phyloP scores from a whole-genome alignment of 257 asterid species.

The Gentiana macrophylla region DNA sequence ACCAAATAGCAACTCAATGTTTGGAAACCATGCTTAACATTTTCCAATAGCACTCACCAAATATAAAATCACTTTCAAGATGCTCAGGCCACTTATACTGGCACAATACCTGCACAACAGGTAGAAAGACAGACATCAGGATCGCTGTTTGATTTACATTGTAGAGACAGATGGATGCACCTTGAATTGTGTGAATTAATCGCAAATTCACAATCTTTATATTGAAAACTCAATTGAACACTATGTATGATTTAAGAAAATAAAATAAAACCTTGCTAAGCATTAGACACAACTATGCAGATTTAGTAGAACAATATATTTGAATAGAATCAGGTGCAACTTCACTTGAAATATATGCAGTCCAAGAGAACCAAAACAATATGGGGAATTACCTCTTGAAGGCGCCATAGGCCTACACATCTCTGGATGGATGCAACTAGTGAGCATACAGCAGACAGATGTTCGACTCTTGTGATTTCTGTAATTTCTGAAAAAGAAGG shows the following conservation, averaged over 20 bases:
- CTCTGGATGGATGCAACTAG: constrained; percentile 72
- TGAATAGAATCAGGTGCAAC: too few relatives aligned
- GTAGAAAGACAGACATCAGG: constrained; percentile 2
- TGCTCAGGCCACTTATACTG: constrained; percentile 89
- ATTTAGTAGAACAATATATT: too few relatives aligned
- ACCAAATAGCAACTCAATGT: too few relatives aligned
- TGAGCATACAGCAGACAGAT: constrained; percentile 55
- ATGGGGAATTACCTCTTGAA: constrained; percentile 53
- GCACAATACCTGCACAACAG: constrained; percentile 49
- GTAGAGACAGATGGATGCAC: too few relatives aligned
- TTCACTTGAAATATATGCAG: too few relatives aligned
- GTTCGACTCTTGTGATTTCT: constrained; percentile 26
- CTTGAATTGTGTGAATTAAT: too few relatives aligned
- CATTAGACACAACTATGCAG: too few relatives aligned
- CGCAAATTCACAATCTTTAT: too few relatives aligned
- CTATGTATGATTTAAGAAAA: too few relatives aligned
- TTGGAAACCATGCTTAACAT: not conserved
- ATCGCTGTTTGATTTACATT: too few relatives aligned
- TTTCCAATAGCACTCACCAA: constrained; percentile 37
- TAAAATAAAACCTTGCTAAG: too few relatives aligned
- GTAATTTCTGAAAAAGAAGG: constrained; percentile 46
- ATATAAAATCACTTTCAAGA: constrained; percentile 63
- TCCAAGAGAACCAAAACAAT: not conserved
- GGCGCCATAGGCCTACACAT: constrained; percentile 78
- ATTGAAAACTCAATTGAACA: too few relatives aligned